Evolutionary conservation across 805 yeast genomes (phyloP).

Genomic region (Huiozyma naganishii): DNA sequence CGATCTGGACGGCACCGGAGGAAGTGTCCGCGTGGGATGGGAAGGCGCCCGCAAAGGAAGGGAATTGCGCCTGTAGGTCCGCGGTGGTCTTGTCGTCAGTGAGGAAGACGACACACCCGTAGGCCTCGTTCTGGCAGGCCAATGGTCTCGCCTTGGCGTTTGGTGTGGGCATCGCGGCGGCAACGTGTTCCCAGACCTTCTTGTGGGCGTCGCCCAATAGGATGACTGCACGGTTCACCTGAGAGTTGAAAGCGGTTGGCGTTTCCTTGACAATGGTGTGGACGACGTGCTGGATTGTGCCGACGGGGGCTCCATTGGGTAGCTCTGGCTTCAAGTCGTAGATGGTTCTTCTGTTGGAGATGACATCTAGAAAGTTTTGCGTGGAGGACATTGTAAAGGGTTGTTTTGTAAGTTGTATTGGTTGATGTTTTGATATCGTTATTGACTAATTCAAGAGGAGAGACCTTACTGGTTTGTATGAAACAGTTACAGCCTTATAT

Average conservation of each 20-base stretch:
- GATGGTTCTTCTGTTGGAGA: slow-evolving; percentile 27
- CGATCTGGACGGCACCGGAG: slow-evolving; percentile 40
- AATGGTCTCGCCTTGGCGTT: slow-evolving; percentile 33
- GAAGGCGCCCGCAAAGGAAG: slow-evolving; percentile 34
- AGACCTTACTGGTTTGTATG: no score
- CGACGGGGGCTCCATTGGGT: slow-evolving; percentile 32
- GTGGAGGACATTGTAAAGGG: slow-evolving; percentile 7
- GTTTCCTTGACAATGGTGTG: slow-evolving; percentile 35
- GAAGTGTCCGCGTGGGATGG: slow-evolving; percentile 38
- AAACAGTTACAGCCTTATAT: no score
- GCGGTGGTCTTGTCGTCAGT: slow-evolving; percentile 34
- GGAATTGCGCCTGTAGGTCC: slow-evolving; percentile 32
- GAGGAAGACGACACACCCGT: slow-evolving; percentile 40
- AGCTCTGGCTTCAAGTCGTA: slow-evolving; percentile 36
- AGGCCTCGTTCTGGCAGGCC: slow-evolving; percentile 35
- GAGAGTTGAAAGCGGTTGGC: slow-evolving; percentile 43
- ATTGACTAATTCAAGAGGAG: no score
- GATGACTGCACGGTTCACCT: slow-evolving; percentile 38
- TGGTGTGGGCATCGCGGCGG: slow-evolving; percentile 29
- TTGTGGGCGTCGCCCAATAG: slow-evolving; percentile 37
- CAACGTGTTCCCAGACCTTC: slow-evolving; percentile 36
- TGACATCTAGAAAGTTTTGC: slow-evolving; percentile 25
- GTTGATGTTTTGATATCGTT: not conserved
- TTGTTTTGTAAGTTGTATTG: not conserved
- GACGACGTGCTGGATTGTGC: slow-evolving; percentile 32